Percentiles rank a stretch among this genome's conserved stretches.
Evolutionary conservation across 2,329 filamentous ascomycete species (phyloP).

Genomic region (Aureobasidium sp.): DNA sequence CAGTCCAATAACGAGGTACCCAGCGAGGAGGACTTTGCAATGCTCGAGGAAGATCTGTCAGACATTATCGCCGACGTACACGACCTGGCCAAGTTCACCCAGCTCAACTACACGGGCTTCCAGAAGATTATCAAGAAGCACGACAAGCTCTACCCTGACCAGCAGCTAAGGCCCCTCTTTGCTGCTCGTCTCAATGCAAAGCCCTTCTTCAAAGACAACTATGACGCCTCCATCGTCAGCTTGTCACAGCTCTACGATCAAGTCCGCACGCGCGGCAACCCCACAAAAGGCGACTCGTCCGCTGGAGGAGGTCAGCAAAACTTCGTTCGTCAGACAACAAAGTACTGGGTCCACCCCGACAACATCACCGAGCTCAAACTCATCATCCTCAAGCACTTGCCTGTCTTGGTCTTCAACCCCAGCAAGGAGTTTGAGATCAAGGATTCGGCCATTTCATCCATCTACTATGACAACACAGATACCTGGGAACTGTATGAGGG

Average conservation of each 20-base stretch:
- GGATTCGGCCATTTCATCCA: slow-evolving; percentile 93
- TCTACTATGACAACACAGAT: slow-evolving; percentile 94
- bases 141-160: slow-evolving; percentile 49
- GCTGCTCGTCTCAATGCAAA: slow-evolving; percentile 89
- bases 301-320: slow-evolving; percentile 89
- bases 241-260: slow-evolving; percentile 92
- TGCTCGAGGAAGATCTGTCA: slow-evolving; percentile 88
- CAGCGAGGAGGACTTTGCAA: slow-evolving; percentile 84
- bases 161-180: slow-evolving; percentile 93
- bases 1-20: slow-evolving; percentile 39
- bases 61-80: slow-evolving; percentile 98
- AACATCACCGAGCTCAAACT: slow-evolving; percentile 98
- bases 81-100: slow-evolving; percentile 94
- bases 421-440: slow-evolving; percentile 90
- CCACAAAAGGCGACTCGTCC: slow-evolving; percentile 81
- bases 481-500: slow-evolving; percentile 93
- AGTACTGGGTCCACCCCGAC: slow-evolving; percentile 98
- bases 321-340: slow-evolving; percentile 94
- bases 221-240: slow-evolving; percentile 90
- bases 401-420: slow-evolving; percentile 93
- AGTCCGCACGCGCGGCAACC: slow-evolving; percentile 86
- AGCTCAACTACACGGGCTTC: slow-evolving; percentile 97
- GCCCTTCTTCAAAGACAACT: slow-evolving; percentile 98
- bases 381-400: slow-evolving; percentile 94
- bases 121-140: slow-evolving; percentile 99